phyloP scores from a whole-genome alignment of 352 stramenopile genomes.

The Phytophthora constricta region DNA sequence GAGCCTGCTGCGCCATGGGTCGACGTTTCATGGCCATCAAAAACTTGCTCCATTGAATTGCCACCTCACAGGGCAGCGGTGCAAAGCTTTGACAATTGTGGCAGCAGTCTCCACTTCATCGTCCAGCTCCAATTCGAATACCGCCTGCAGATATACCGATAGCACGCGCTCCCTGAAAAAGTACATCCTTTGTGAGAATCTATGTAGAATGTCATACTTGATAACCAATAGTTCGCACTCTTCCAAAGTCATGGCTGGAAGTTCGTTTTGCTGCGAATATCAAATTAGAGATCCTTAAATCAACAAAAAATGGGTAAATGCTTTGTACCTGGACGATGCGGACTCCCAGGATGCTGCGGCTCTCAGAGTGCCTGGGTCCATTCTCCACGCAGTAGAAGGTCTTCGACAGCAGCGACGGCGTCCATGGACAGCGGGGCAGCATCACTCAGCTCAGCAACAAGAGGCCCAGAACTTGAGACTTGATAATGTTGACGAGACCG shows the following conservation, averaged over 20 bases:
- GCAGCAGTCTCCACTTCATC: slow-evolving; percentile 61
- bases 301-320: background rate
- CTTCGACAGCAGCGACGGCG: slow-evolving; percentile 49
- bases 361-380: slow-evolving; percentile 64
- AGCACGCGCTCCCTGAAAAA: slow-evolving; percentile 56
- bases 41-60: slow-evolving; percentile 71
- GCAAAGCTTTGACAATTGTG: slow-evolving; percentile 45
- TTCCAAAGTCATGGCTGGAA: slow-evolving; percentile 33
- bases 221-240: too few relatives aligned
- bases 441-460: background rate
- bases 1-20: slow-evolving; percentile 33
- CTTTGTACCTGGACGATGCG: slow-evolving; percentile 38
- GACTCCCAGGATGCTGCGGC: slow-evolving; percentile 43
- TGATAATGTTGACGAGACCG: background rate
- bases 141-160: slow-evolving; percentile 67
- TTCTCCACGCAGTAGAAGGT: slow-evolving; percentile 65
- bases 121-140: slow-evolving; percentile 67
- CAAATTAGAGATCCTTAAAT: background rate
- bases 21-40: slow-evolving; percentile 64
- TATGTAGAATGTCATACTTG: background rate
- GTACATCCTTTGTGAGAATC: slow-evolving; percentile 8
- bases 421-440: slow-evolving; percentile 11
- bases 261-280: too few relatives aligned
- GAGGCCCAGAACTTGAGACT: too few relatives aligned
- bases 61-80: slow-evolving; percentile 46